These are phyloP conservation scores for Hansenula sp. DNA, from an alignment of 1,139 yeast species.

Conservation along the genomic window DNA sequence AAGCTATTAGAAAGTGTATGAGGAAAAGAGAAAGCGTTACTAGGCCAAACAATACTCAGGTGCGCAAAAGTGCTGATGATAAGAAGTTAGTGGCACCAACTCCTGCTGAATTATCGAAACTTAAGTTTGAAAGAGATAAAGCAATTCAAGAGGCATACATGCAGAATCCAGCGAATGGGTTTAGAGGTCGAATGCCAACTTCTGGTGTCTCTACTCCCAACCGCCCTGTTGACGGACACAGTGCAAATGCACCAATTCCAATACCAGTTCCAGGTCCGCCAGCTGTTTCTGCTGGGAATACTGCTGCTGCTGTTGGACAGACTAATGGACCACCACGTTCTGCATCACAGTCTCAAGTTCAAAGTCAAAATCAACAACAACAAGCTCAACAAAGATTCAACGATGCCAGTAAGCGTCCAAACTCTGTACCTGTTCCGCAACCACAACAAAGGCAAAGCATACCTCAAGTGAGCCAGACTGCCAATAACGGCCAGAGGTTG, in stretches of 20 bases:
- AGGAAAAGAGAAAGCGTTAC: slow-evolving; percentile 76
- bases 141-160: slow-evolving; percentile 71
- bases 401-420: background rate
- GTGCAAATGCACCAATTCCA: no score
- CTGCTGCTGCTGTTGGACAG: slow-evolving; percentile 5
- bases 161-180: slow-evolving; percentile 32
- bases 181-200: slow-evolving; percentile 9
- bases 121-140: slow-evolving; percentile 83
- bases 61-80: slow-evolving; percentile 32
- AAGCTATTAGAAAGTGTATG: slow-evolving; percentile 88
- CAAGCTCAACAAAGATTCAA: background rate
- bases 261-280: background rate
- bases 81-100: slow-evolving; percentile 52
- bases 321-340: slow-evolving; percentile 5
- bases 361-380: slow-evolving; percentile 2
- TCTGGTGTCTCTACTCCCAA: background rate
- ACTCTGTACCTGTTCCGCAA: slow-evolving; percentile 8
- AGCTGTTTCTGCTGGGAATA: background rate
- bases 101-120: slow-evolving; percentile 75
- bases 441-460: slow-evolving; percentile 3
- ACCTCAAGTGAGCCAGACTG: slow-evolving; percentile 12
- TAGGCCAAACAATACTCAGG: slow-evolving; percentile 43
- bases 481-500: background rate
- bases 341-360: slow-evolving; percentile 5
- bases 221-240: background rate